A percentile compares a stretch with the other conserved stretches of the same genome.
These are phyloP conservation scores for Tuber brumale DNA, from an alignment of 495 filamentous ascomycete species.

Conservation along the genomic window DNA sequence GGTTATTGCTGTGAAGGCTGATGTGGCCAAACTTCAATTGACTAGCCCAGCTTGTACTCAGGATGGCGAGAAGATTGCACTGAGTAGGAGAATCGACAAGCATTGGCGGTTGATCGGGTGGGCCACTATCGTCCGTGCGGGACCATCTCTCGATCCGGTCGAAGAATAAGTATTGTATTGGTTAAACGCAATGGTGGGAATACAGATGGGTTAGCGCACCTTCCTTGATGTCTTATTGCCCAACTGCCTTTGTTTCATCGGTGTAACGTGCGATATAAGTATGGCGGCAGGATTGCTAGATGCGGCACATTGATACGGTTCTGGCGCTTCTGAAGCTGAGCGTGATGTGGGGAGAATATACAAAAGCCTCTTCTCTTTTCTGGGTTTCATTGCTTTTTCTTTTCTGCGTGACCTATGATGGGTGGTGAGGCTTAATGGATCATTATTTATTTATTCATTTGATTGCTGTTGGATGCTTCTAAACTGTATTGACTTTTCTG, in stretches of 20 bases:
- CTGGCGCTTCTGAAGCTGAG: neutral
- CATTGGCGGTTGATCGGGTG: slow-evolving; percentile 98
- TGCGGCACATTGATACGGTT: neutral
- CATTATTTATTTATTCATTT: neutral
- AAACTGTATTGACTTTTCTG: neutral
- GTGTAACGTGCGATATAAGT: neutral
- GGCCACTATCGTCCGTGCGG: slow-evolving; percentile 68
- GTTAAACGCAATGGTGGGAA: neutral
- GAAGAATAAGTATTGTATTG: slow-evolving; percentile 19
- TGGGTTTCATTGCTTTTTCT: neutral
- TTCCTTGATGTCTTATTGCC: neutral
- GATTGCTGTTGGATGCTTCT: neutral
- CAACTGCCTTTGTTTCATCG: neutral
- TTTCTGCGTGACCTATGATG: neutral
- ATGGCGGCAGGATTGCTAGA: neutral
- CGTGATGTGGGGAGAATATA: neutral
- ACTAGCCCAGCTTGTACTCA: slow-evolving; percentile 89
- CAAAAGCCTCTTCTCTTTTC: neutral
- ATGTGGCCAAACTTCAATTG: slow-evolving; percentile 84
- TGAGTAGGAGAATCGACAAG: slow-evolving; percentile 95
- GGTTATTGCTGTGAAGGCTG: slow-evolving; percentile 90
- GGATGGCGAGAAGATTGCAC: slow-evolving; percentile 93
- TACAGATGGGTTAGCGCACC: neutral
- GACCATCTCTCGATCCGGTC: slow-evolving; percentile 33
- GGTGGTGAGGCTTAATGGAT: neutral